Base-by-base conservation (phyloP, 2,329 filamentous ascomycete genomes). In the Calonectria leucothoes region DNA sequence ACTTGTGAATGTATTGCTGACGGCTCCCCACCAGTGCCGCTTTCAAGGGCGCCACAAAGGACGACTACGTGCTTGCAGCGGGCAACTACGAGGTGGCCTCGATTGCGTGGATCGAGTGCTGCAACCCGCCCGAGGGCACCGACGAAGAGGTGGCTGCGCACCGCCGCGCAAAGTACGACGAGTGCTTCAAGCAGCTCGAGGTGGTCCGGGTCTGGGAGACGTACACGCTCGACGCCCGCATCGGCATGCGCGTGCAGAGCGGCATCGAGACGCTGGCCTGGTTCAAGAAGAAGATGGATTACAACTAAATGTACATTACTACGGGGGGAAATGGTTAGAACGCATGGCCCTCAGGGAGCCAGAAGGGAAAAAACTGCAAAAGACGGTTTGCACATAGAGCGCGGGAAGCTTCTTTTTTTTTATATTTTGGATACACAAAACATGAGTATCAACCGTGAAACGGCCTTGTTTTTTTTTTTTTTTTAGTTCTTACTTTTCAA, bases 61-160 rank as follows among this genome's bases (percentile, higher is more conserved):
- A 96, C 72, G 92, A 94, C 79, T 96, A 94, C 86, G 88, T 91
- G 12, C 87, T 90, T 8, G 94, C 96, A 0, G 91, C 93, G 0
- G 95, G 94, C 1, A 89, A 95, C 77, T 98, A 98, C 83, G 97
- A 99, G 84, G 91, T 97, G 87, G 95, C 92, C 0, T 95, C 94
- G 10, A 91, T 94, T 69, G 87, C 93, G 1, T 99, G 96, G 96
- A 88, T 90, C 71, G 93, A 96, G 79, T 88, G 87, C 66, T 88
- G 86, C 77, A 82, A 84, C 35, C 83, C 86, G 4, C 82, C 84
- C 0, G 75, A 77, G 1, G 81, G 74, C 0, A 82, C 82, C 7
- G 51, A 73, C 0, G 80, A 84, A 25, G 82, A 84, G 7, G 75
- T 84, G 0, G 82, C 84, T 0, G 82, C 78, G 6, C 87, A 85